Conservation (phyloP, 805 yeast species). For the Saturnispora besseyi region DNA sequence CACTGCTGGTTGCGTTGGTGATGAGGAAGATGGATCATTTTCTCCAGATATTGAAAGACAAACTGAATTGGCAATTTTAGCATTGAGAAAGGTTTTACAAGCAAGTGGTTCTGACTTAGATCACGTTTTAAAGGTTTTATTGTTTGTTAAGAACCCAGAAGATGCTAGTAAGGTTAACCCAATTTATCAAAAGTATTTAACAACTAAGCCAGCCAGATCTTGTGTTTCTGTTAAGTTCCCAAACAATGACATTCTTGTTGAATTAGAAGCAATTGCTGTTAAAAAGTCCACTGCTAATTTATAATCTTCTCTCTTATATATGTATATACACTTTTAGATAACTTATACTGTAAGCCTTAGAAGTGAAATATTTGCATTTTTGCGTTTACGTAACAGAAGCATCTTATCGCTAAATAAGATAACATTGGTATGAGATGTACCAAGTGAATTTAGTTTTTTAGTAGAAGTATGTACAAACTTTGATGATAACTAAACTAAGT, state of each 20-base stretch:
- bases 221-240: constrained; percentile 46
- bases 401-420: no score
- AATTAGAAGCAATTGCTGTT: constrained; percentile 38
- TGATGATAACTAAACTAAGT: no score
- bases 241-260: constrained; percentile 40
- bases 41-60: constrained; percentile 38
- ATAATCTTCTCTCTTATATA: constrained; percentile 4
- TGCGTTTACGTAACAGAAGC: no score
- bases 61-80: constrained; percentile 36
- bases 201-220: constrained; percentile 43
- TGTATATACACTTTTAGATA: background rate
- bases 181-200: constrained; percentile 38
- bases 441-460: no score
- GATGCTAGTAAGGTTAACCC: constrained; percentile 37
- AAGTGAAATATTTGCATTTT: background rate
- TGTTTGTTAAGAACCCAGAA: constrained; percentile 37
- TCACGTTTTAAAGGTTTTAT: constrained; percentile 39
- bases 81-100: constrained; percentile 33
- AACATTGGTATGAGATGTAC: no score
- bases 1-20: constrained; percentile 24
- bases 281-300: constrained; percentile 20
- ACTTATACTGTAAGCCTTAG: background rate
- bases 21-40: constrained; percentile 28
- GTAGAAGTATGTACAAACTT: no score
- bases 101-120: constrained; percentile 39